A percentile compares a stretch with the other conserved stretches of the same genome.
phyloP scores from a whole-genome alignment of 345 rosid genomes.

The Firmiana major region DNA sequence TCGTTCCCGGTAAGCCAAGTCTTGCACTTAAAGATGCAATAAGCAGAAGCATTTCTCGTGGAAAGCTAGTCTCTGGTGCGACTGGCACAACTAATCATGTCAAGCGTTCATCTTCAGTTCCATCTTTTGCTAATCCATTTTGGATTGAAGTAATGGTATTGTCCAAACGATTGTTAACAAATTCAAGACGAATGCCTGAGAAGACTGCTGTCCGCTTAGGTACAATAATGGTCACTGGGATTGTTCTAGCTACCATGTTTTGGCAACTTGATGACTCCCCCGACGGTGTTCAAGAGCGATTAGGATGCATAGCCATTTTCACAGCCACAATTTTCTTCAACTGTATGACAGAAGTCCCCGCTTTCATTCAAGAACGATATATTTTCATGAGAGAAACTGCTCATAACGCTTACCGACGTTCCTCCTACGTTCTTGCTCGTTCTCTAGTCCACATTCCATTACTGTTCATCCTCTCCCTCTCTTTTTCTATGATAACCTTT shows the following conservation, averaged over 20 bases:
- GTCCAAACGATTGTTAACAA: conserved; percentile 55
- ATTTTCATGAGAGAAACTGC: conserved; percentile 98
- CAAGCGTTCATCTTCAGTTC: conserved; percentile 37
- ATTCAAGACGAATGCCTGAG: conserved; percentile 81
- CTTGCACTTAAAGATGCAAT: conserved; percentile 66
- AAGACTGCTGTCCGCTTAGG: conserved; percentile 29
- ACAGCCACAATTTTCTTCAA: conserved; percentile 92
- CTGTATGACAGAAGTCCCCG: conserved; percentile 88
- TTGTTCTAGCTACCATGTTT: conserved; percentile 12
- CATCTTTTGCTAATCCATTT: conserved; percentile 72
- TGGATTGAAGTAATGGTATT: conserved; percentile 81
- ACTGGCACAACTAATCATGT: background rate
- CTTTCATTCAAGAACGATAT: conserved; percentile 85
- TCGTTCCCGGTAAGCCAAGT: background rate
- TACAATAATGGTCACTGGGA: conserved; percentile 6
- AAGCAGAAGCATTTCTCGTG: conserved; percentile 66
- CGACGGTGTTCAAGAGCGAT: background rate
- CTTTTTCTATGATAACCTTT: conserved; percentile 69
- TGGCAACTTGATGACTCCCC: conserved; percentile 13
- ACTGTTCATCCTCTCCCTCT: conserved; percentile 51
- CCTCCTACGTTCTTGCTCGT: conserved; percentile 89
- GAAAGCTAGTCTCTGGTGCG: conserved; percentile 33
- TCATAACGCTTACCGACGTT: conserved; percentile 82
- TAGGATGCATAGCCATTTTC: conserved; percentile 55
- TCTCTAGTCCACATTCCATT: conserved; percentile 66